Conservation (phyloP, 768 basidiomycete species). For the Lentinus brumalis region DNA sequence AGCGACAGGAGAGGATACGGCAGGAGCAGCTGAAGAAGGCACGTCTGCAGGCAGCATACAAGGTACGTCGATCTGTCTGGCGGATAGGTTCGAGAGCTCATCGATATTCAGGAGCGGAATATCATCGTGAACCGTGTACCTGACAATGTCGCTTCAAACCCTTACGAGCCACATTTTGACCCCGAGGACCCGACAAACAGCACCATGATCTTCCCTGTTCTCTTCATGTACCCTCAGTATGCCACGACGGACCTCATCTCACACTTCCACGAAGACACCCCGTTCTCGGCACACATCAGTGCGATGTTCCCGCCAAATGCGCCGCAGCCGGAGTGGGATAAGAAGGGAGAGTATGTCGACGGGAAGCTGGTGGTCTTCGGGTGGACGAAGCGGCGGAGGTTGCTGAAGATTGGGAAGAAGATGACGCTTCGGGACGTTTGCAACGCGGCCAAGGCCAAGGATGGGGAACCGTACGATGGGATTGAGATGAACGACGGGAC, state of each 20-base stretch:
- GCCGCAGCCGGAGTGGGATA: conserved; percentile 77
- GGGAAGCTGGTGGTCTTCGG: conserved; percentile 79
- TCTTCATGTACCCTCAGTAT: conserved; percentile 92
- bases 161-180: conserved; percentile 67
- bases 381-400: conserved; percentile 69
- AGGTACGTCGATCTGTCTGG: conserved; percentile 46
- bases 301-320: conserved; percentile 81
- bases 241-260: conserved; percentile 88
- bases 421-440: conserved; percentile 84
- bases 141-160: conserved; percentile 51
- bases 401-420: conserved; percentile 91
- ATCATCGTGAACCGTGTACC: conserved; percentile 58
- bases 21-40: conserved; percentile 54
- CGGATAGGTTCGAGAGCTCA: conserved; percentile 1
- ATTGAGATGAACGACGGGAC: conserved; percentile 84
- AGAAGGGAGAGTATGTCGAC: conserved; percentile 61
- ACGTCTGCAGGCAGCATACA: conserved; percentile 59
- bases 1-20: conserved; percentile 49
- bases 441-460: conserved; percentile 58
- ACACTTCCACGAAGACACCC: conserved; percentile 81
- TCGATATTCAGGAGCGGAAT: conserved; percentile 65
- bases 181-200: conserved; percentile 57
- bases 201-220: conserved; percentile 80
- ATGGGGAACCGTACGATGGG: conserved; percentile 68
- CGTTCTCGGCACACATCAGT: conserved; percentile 75